phyloP scores from a whole-genome alignment of 257 asterid genomes.

The Paulownia fortunei region DNA sequence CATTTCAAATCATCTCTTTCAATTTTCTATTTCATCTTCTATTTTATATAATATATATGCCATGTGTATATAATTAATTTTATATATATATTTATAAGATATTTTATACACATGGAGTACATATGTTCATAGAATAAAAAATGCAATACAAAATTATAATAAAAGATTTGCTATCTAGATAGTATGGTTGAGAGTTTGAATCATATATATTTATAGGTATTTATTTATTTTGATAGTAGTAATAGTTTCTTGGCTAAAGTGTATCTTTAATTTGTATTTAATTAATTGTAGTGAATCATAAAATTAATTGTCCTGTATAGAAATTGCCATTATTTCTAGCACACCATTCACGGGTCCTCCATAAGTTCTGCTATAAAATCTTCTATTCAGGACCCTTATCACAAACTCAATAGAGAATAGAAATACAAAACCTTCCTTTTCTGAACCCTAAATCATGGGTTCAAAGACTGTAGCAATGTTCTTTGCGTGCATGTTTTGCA shows the following conservation, averaged over 20 bases:
- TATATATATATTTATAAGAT: too few species aligned
- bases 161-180: too few species aligned
- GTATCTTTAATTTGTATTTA: too few species aligned
- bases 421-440: not conserved
- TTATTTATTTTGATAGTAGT: not conserved
- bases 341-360: slow-evolving; percentile 59
- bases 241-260: too few species aligned
- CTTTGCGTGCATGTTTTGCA: slow-evolving; percentile 60
- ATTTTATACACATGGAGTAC: too few species aligned
- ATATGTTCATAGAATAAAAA: too few species aligned
- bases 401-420: slow-evolving; percentile 16
- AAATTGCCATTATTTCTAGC: not conserved
- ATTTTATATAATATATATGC: too few species aligned
- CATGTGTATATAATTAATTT: too few species aligned
- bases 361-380: slow-evolving; percentile 51
- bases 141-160: too few species aligned
- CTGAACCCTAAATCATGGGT: slow-evolving; percentile 45
- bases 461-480: slow-evolving; percentile 50
- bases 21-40: too few species aligned
- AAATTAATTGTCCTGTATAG: not conserved
- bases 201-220: not conserved
- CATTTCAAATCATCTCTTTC: too few species aligned
- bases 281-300: too few species aligned
- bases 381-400: slow-evolving; percentile 2
- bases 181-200: not conserved